Evolutionary conservation across 2,329 filamentous ascomycete species (phyloP), one percentile per base, ranked within the genome.

Genomic region (Aspergillus udagawae): DNA sequence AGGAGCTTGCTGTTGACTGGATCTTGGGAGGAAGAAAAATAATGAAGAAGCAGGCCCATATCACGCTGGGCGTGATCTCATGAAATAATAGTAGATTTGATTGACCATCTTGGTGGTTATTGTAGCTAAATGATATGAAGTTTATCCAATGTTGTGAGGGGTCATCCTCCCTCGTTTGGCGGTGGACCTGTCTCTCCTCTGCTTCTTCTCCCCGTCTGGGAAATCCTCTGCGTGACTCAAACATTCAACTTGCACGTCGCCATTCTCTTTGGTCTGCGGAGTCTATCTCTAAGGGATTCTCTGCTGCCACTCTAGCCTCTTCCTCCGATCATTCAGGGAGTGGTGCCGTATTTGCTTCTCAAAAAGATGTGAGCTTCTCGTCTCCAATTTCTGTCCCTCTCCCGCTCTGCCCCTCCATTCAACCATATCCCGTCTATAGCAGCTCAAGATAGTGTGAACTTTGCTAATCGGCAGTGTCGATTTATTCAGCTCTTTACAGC

Each of bases 141-240:
- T 38, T 38, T 17, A 17, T 17, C 14, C 20, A 21, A 23, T 47
- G 23, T 25, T 25, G 44, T 21, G 23, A 21, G 27, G 21, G 20
- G 42, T 23, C n/a, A 23, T 4, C 6, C n/a, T 12, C 17, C n/a
- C 20, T 44, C n/a, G 2, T 47, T 47, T 23, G 44, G 44, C 44
- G 44, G 44, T 47, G 44, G 44, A 47, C 8, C 32, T 38, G 32
- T 38, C 5, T 38, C 5, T 35, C 32, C 29, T 35, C 14, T 38
- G 32, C 32, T 38, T 29, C 32, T 38, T 29, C 17, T 55, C 41
- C 38, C 47, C 47, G 32, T 12, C 51, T 27, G 17, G 38, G 35
- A 52, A 52, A 45, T 52, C 51, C 41, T 29, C 25, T 20, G 53
- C 53, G 53, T 54, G 53, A 54, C 53, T 54, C 45, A 41, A 45